Percentiles rank a stretch among this genome's conserved stretches.
Evolutionary conservation across 2,329 filamentous ascomycete genomes (phyloP).

Genomic region (Dactylonectria macrodidyma): DNA sequence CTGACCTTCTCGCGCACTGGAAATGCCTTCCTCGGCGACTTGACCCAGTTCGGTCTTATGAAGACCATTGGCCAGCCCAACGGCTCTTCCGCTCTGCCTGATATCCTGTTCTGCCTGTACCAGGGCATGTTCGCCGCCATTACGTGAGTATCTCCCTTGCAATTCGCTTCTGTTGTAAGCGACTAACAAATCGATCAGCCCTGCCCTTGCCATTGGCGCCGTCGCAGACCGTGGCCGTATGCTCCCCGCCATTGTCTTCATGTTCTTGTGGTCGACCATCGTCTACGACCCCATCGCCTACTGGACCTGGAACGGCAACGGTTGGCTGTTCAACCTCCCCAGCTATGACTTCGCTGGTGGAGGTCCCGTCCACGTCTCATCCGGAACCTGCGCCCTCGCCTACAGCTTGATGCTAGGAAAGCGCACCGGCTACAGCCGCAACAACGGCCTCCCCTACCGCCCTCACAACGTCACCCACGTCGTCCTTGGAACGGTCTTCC

Average conservation of each 20-base stretch:
- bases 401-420: constrained; percentile 82
- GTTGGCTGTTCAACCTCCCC: constrained; percentile 79
- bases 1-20: constrained; percentile 87
- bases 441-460: constrained; percentile 75
- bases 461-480: constrained; percentile 83
- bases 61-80: constrained; percentile 84
- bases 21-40: constrained; percentile 82
- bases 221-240: constrained; percentile 74
- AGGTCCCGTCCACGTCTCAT: constrained; percentile 82
- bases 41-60: constrained; percentile 86
- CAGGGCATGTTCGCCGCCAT: constrained; percentile 93
- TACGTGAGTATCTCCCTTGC: constrained; percentile 72
- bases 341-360: constrained; percentile 83
- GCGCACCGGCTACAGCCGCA: constrained; percentile 73
- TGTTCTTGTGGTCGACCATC: constrained; percentile 80
- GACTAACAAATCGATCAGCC: constrained; percentile 53
- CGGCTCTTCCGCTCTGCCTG: constrained; percentile 80
- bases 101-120: constrained; percentile 88
- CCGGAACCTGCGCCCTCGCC: constrained; percentile 79
- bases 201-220: constrained; percentile 72
- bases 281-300: constrained; percentile 83
- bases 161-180: neutral
- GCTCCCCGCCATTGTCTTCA: constrained; percentile 74
- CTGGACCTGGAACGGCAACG: constrained; percentile 83
- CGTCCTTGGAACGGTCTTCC: constrained; percentile 79